Conservation (phyloP, 176 grass and related monocot genomes). For the Elymus sibiricus region DNA sequence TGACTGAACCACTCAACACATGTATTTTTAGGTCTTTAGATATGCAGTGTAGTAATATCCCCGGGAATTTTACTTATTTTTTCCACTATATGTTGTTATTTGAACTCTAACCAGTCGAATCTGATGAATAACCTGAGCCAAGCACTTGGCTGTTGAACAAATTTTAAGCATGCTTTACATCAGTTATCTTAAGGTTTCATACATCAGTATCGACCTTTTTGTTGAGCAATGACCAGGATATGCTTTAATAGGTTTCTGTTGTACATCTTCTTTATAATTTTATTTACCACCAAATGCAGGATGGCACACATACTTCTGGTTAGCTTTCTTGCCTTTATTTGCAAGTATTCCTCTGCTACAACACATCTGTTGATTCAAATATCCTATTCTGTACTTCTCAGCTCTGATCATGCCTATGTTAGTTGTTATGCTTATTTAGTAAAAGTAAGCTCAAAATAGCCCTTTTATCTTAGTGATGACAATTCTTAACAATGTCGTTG, state of each 20-base stretch:
- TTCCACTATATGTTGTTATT: background rate
- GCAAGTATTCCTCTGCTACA: slow-evolving; percentile 50
- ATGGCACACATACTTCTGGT: slow-evolving; percentile 96
- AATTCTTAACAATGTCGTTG: slow-evolving; percentile 40
- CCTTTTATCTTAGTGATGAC: background rate
- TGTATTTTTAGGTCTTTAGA: background rate
- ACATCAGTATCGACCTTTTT: background rate
- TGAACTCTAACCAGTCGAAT: background rate
- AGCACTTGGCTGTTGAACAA: background rate
- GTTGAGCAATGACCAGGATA: background rate
- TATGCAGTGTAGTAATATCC: background rate
- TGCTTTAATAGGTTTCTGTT: background rate
- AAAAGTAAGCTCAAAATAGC: background rate
- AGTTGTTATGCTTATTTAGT: background rate
- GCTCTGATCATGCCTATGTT: background rate
- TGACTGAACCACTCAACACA: background rate
- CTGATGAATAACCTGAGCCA: background rate
- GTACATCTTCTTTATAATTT: background rate
- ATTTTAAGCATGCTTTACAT: background rate
- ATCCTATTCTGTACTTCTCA: slow-evolving; percentile 3
- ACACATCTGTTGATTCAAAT: background rate
- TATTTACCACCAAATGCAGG: slow-evolving; percentile 69
- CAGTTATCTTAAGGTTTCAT: background rate
- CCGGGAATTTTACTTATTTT: background rate
- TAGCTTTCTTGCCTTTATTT: slow-evolving; percentile 88